Evolutionary conservation across 768 basidiomycete species (phyloP).

Genomic region (Boletus coccyginus): DNA sequence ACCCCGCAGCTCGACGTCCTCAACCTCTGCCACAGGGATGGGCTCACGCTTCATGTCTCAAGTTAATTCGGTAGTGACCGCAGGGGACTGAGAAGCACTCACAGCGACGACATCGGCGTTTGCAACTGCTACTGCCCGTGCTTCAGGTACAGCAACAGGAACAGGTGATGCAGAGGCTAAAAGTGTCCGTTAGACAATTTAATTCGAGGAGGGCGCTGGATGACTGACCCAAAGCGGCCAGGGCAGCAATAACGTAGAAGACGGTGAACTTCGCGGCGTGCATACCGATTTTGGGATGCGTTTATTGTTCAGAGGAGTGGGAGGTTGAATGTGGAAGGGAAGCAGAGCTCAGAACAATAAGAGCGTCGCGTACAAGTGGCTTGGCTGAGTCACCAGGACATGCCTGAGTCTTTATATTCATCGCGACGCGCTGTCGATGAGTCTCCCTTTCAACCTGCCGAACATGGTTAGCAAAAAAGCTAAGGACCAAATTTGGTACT

Average conservation of each 20-base stretch:
- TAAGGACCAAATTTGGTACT: slow-evolving; percentile 21
- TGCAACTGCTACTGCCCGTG: background rate
- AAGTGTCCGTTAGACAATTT: background rate
- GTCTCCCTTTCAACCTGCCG: slow-evolving; percentile 28
- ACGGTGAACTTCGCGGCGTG: slow-evolving; percentile 24
- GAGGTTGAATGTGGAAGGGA: background rate
- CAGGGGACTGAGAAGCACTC: background rate
- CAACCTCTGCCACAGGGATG: too few relatives aligned
- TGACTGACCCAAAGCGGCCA: slow-evolving; percentile 27
- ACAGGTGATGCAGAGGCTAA: slow-evolving; percentile 29
- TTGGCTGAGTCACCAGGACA: slow-evolving; percentile 14
- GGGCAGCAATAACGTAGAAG: slow-evolving; percentile 28
- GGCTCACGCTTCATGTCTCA: slow-evolving; percentile 6
- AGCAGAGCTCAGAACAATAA: slow-evolving; percentile 30
- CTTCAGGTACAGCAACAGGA: slow-evolving; percentile 15
- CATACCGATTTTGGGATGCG: slow-evolving; percentile 25
- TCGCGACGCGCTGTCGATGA: background rate
- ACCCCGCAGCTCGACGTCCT: too few relatives aligned
- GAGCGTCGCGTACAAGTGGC: slow-evolving; percentile 17
- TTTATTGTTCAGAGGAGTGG: slow-evolving; percentile 27
- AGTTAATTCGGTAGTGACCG: background rate
- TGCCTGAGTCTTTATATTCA: slow-evolving; percentile 24
- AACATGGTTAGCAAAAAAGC: slow-evolving; percentile 17
- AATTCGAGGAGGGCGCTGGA: background rate
- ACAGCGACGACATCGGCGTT: slow-evolving; percentile 16